phyloP scores from a whole-genome alignment of 805 yeast species.

The Ogataea neopini region DNA sequence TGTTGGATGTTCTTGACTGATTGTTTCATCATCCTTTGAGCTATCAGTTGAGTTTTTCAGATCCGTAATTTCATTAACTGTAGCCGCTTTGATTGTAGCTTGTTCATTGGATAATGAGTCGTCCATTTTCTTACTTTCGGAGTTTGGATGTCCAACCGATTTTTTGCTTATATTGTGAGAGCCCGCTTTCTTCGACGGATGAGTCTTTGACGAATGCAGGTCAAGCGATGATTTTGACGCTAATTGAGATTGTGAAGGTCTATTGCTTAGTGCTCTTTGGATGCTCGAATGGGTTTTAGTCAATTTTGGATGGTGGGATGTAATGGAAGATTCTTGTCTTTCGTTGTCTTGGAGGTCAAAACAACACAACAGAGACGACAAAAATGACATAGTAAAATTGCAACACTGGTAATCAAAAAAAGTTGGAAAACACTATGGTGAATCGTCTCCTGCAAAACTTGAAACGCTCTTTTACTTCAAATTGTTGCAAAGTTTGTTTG shows the following conservation, averaged over 20 bases:
- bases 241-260: slow-evolving; percentile 17
- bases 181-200: not conserved
- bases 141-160: slow-evolving; percentile 2
- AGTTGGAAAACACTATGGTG: not conserved
- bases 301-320: slow-evolving; percentile 28
- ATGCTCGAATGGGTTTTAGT: slow-evolving; percentile 37
- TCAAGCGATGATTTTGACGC: slow-evolving; percentile 12
- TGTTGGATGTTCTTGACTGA: slow-evolving; percentile 14
- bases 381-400: slow-evolving; percentile 33
- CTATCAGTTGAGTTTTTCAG: slow-evolving; percentile 37
- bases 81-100: slow-evolving; percentile 16
- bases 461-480: not conserved
- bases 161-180: not conserved
- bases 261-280: slow-evolving; percentile 35
- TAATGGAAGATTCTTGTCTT: slow-evolving; percentile 28
- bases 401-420: not conserved
- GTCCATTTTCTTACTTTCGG: slow-evolving; percentile 3
- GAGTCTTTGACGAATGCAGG: slow-evolving; percentile 6
- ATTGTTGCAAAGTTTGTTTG: not conserved
- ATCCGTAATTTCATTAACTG: slow-evolving; percentile 33
- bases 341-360: slow-evolving; percentile 34
- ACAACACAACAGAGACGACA: slow-evolving; percentile 38
- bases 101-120: slow-evolving; percentile 13
- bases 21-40: slow-evolving; percentile 37
- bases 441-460: not conserved